A percentile compares a stretch with the other conserved stretches of the same genome.
phyloP scores from a whole-genome alignment of 306 rosid species.

The Purshia tridentata region DNA sequence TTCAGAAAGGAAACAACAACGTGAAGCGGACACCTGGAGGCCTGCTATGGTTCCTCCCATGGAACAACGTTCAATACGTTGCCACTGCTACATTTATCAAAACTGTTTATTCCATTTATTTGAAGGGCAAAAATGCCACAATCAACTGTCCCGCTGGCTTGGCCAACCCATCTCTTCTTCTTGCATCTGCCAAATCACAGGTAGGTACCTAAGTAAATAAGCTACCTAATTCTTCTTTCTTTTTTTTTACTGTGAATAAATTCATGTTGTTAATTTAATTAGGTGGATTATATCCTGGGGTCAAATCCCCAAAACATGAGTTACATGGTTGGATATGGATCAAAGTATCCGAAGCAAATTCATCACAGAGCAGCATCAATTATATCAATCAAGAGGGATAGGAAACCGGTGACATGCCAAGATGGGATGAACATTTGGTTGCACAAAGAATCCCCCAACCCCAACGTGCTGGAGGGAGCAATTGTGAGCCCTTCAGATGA shows the following conservation, averaged over 20 bases:
- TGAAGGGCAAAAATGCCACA: slow-evolving; percentile 18
- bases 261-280: neutral
- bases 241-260: no score
- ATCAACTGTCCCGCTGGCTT: slow-evolving; percentile 23
- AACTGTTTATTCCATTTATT: slow-evolving; percentile 44
- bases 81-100: slow-evolving; percentile 47
- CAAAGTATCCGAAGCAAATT: slow-evolving; percentile 30
- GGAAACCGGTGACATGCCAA: slow-evolving; percentile 25
- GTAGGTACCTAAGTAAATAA: slow-evolving; percentile 13
- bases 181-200: slow-evolving; percentile 35
- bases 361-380: slow-evolving; percentile 62
- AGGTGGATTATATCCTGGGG: slow-evolving; percentile 54
- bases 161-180: slow-evolving; percentile 34
- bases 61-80: slow-evolving; percentile 50
- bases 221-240: no score
- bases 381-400: slow-evolving; percentile 29
- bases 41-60: slow-evolving; percentile 43
- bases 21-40: slow-evolving; percentile 40
- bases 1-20: slow-evolving; percentile 39
- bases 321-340: slow-evolving; percentile 58
- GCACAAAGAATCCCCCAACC: slow-evolving; percentile 33
- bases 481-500: slow-evolving; percentile 34
- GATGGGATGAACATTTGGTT: slow-evolving; percentile 36
- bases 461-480: slow-evolving; percentile 47
- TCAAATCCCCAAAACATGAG: slow-evolving; percentile 40